Base-by-base conservation (phyloP, 345 rosid species). In the Rhodamnia rubescens region DNA sequence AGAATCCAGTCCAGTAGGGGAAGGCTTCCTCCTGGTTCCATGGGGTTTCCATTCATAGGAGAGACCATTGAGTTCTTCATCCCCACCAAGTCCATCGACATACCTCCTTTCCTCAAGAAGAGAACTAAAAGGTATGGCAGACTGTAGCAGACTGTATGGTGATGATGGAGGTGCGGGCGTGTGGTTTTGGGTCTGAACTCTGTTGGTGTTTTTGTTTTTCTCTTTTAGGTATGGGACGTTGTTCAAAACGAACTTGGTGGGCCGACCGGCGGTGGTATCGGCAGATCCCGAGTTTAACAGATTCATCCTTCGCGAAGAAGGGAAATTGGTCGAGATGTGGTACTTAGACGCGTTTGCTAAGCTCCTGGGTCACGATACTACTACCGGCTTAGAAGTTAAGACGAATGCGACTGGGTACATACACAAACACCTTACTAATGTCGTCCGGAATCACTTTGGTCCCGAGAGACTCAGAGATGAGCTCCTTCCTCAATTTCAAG, bases 241-340 rank as follows among this genome's bases (percentile, higher is more conserved):
- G 74, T 93, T 93, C 87, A 87, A 88, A 55, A 91, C 93, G 2
- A 87, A 55, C 54, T 24, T 92, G 42, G 87, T 90, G 16, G 92
- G 93, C 9, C 83, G 84, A 7, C 89, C 84, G 32, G 75, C 91
- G 20, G 74, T 92, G 36, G 83, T 91, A 5, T 89, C 92, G 18
- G 88, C 91, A 0, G 95, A 93, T 32, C 83, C 87, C 0, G 92
- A 91, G 18, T 86, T 90, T 49, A 91, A 90, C n/a, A 86, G 86
- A 36, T 84, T 81, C 51, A 90, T 92, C 36, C 87, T 92, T 84
- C 91, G 83, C 44, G 90, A 91, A 86, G 95, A 93, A 52, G 90
- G 89, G 86, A 89, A 42, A 58, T 84, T 85, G 11, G 90, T 91
- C 69, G 26, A 82, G 21, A 26, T 89, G 44, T 88, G 90, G 83